Conservation (phyloP, 192 early-diverging fungal species). For the Backusella tuberculispora region DNA sequence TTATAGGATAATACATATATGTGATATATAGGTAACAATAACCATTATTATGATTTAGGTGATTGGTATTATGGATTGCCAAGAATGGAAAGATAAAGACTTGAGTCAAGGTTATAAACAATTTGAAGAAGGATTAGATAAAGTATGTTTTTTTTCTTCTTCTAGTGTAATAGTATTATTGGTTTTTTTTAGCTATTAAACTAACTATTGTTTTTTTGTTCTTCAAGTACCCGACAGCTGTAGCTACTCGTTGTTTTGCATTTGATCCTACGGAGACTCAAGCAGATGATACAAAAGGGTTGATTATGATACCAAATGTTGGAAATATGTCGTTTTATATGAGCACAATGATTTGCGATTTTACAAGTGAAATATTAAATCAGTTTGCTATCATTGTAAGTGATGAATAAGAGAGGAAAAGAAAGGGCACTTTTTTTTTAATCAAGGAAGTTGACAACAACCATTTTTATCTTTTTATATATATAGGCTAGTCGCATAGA, state of each 20-base stretch:
- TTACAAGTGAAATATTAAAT: conserved; percentile 71
- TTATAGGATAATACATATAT: neutral
- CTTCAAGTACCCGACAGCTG: conserved; percentile 67
- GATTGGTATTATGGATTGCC: conserved; percentile 83
- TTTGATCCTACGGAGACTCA: conserved; percentile 81
- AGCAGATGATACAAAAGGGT: conserved; percentile 71
- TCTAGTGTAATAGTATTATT: no score
- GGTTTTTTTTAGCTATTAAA: neutral
- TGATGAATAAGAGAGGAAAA: neutral
- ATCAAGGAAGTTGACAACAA: neutral
- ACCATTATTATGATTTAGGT: conserved; percentile 48
- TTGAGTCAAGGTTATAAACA: conserved; percentile 62
- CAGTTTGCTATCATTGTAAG: conserved; percentile 69
- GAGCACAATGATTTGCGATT: conserved; percentile 76
- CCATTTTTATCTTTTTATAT: neutral
- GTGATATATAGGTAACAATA: neutral
- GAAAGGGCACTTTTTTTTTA: neutral
- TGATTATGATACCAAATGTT: conserved; percentile 82
- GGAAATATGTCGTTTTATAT: conserved; percentile 79
- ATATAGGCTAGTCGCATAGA: conserved; percentile 35
- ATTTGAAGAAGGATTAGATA: conserved; percentile 61
- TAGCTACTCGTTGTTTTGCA: conserved; percentile 76
- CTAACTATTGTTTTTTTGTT: neutral
- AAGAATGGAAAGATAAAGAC: conserved; percentile 60
- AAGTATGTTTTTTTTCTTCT: conserved; percentile 48